Evolutionary conservation across 192 early-diverging fungal genomes (phyloP), one percentile per base, ranked within the genome.

Genomic region (Fimicolochytrium jonesii): DNA sequence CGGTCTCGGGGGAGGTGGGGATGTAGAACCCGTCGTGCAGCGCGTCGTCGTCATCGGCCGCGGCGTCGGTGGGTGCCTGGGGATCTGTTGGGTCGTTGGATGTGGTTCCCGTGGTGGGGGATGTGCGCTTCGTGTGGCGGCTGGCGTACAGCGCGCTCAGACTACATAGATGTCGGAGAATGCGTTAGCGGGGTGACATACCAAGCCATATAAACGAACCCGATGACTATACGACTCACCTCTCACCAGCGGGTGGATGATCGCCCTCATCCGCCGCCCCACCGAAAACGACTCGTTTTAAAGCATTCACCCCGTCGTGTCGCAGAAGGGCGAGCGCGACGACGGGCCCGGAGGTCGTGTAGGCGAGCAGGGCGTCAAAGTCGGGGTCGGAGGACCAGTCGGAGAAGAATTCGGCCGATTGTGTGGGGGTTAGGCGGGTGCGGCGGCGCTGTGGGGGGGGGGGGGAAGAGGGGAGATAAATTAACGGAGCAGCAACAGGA

Each of bases 341-440:
- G 5, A 67, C 61, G 3, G 70, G 64, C 28, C 75, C 79, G 30
- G 61, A 66, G 1, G 60, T 60, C 36, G 72, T 59, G 45, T 72
- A 68, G 11, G 26, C 67, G 7, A 78, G 31, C 6, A 72, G 29
- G n/a, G 62, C 68, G 6, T 61, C 64, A 45, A 66, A 61, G 18
- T 66, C 64, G 2, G 37, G 62, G 25, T 65, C 69, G 7, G 35
- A 53, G 11, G 47, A 29, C n/a, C 59, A 66, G 25, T 68, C 62
- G 20, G 35, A 36, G 45, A 48, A 81, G 26, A 71, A 74, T 20
- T 72, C 73, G 4, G 43, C 34, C 11, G 76, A 75, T 63, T 81
- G 79, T 23, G 77, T 76, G 20, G 25, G 11, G 11, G 73, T 70
- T 6, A 81, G 44, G 6, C 22, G 31, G 2, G 68, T 54, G 28